A percentile compares a stretch with the other conserved stretches of the same genome.
Conservation (phyloP, 2,329 filamentous ascomycete genomes). For the Pyrenophora graminea region DNA sequence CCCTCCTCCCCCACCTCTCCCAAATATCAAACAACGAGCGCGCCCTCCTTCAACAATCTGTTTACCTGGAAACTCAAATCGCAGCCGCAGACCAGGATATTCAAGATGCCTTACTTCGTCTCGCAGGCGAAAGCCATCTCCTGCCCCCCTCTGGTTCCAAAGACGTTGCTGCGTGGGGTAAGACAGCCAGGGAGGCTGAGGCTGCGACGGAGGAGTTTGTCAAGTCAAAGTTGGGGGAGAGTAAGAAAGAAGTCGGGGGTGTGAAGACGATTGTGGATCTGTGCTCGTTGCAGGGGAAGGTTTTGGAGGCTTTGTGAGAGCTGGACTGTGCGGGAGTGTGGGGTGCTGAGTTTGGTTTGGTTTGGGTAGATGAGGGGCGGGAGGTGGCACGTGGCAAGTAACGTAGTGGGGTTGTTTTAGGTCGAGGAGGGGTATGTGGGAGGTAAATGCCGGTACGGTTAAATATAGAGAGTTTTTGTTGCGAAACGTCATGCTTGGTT, state of each 20-base stretch:
- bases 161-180: constrained; percentile 33
- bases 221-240: constrained; percentile 25
- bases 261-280: constrained; percentile 35
- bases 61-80: constrained; percentile 42
- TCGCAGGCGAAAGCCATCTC: constrained; percentile 47
- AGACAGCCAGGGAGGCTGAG: constrained; percentile 28
- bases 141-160: constrained; percentile 40
- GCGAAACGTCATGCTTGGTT: too few species aligned
- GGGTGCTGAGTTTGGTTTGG: too few species aligned
- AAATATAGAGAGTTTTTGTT: too few species aligned
- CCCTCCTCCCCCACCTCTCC: constrained; percentile 37
- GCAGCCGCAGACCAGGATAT: constrained; percentile 36
- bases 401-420: neutral
- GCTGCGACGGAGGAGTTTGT: constrained; percentile 23
- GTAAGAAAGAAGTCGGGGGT: constrained; percentile 28
- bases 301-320: constrained; percentile 2
- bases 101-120: constrained; percentile 34
- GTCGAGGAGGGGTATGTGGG: neutral
- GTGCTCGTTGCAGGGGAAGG: constrained; percentile 33
- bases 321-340: too few species aligned
- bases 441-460: too few species aligned
- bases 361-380: too few species aligned
- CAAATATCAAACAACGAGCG: constrained; percentile 33
- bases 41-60: constrained; percentile 39
- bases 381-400: neutral